Conservation (phyloP, 768 basidiomycete species). For the Pleurotus citrinopileatus region DNA sequence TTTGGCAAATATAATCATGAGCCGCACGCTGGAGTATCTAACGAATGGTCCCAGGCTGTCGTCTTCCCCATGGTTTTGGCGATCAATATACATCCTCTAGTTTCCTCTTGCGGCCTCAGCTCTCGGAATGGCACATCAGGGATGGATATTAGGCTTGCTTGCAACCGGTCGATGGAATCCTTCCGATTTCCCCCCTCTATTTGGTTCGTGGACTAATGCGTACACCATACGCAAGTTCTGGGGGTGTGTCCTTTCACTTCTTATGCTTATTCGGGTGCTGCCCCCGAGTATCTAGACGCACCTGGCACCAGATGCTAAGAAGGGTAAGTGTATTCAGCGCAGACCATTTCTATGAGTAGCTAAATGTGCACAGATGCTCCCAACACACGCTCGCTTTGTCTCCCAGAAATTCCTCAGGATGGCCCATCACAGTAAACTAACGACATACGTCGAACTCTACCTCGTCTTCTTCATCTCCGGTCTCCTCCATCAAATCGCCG, state of each 20-base stretch:
- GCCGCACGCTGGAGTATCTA: neutral
- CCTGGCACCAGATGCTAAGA: constrained; percentile 29
- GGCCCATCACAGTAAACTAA: constrained; percentile 13
- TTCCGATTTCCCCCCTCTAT: constrained; percentile 25
- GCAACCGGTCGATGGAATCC: constrained; percentile 12
- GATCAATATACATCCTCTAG: neutral
- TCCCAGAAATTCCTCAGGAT: neutral
- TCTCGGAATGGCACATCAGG: neutral
- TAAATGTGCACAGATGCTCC: constrained; percentile 14
- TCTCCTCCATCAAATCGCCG: constrained; percentile 22
- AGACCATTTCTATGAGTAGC: neutral
- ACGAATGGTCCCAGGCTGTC: neutral
- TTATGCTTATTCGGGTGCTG: neutral
- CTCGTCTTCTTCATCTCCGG: constrained; percentile 29
- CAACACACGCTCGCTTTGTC: neutral
- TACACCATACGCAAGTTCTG: constrained; percentile 30
- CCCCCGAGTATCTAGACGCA: constrained; percentile 16
- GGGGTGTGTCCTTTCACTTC: constrained; percentile 22
- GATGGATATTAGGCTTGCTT: neutral
- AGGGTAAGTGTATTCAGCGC: constrained; percentile 18
- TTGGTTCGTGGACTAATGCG: constrained; percentile 23
- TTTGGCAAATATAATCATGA: neutral
- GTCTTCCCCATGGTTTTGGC: neutral
- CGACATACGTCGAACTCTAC: constrained; percentile 26
- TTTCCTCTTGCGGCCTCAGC: neutral